Evolutionary conservation across 805 yeast species (phyloP).

Genomic region (Brettanomyces custersianus): DNA sequence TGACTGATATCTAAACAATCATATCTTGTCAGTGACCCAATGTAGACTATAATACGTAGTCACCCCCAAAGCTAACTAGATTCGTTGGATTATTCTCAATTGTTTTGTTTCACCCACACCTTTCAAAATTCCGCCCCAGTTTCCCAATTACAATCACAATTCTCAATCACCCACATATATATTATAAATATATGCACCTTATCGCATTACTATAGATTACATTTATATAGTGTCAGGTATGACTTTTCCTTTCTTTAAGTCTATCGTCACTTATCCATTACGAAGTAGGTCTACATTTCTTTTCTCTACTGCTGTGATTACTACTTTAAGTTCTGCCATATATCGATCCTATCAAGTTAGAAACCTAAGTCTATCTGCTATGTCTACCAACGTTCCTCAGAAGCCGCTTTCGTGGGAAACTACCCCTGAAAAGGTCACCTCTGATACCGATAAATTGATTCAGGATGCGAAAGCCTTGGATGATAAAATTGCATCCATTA

Average conservation of each 20-base stretch:
- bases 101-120: too few relatives aligned
- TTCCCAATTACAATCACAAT: too few relatives aligned
- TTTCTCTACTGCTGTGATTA: conserved; percentile 7
- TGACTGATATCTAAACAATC: too few relatives aligned
- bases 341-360: neutral
- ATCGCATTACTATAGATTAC: too few relatives aligned
- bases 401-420: conserved; percentile 50
- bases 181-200: too few relatives aligned
- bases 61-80: too few relatives aligned
- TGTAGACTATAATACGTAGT: too few relatives aligned
- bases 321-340: conserved; percentile 5
- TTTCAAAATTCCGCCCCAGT: too few relatives aligned
- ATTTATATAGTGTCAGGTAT: too few relatives aligned
- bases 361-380: neutral
- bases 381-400: conserved; percentile 23
- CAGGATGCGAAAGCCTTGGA: conserved; percentile 34
- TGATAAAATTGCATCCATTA: conserved; percentile 40
- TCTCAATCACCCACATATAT: too few relatives aligned
- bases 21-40: too few relatives aligned
- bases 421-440: conserved; percentile 40
- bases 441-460: conserved; percentile 36
- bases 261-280: neutral
- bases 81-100: too few relatives aligned
- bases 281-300: conserved; percentile 3
- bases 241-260: neutral